Conservation (phyloP, 2,329 filamentous ascomycete species). For the Simplicillium sp. region DNA sequence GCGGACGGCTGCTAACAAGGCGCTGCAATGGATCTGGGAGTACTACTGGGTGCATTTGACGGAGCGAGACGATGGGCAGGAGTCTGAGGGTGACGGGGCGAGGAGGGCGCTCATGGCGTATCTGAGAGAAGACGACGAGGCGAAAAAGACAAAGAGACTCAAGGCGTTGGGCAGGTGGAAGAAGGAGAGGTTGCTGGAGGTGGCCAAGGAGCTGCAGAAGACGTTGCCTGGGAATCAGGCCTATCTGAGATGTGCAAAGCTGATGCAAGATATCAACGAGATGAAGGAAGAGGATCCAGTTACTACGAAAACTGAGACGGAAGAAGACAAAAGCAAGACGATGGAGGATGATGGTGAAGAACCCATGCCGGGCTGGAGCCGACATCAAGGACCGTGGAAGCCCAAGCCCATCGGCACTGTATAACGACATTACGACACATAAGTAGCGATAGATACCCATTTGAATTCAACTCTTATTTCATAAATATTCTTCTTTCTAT, state of each 20-base stretch:
- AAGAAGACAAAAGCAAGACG: neutral
- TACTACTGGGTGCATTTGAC: constrained; percentile 66
- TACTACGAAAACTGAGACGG: constrained; percentile 9
- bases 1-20: constrained; percentile 57
- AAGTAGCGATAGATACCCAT: too few relatives aligned
- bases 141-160: constrained; percentile 13
- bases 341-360: constrained; percentile 8
- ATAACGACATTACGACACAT: constrained; percentile 16
- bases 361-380: constrained; percentile 31
- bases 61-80: constrained; percentile 10
- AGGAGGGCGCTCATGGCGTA: constrained; percentile 27
- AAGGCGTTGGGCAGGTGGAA: constrained; percentile 24
- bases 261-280: constrained; percentile 28
- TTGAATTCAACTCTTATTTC: too few relatives aligned
- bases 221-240: constrained; percentile 31
- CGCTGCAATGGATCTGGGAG: constrained; percentile 77
- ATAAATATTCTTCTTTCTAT: too few relatives aligned
- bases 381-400: constrained; percentile 43
- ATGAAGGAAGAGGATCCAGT: constrained; percentile 8
- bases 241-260: constrained; percentile 32
- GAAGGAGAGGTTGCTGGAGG: constrained; percentile 22
- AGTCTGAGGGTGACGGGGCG: constrained; percentile 15
- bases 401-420: constrained; percentile 49
- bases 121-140: constrained; percentile 23
- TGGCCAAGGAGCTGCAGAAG: constrained; percentile 27